Evolutionary conservation across 2,329 filamentous ascomycete species (phyloP).

Genomic region (Alternaria atra): DNA sequence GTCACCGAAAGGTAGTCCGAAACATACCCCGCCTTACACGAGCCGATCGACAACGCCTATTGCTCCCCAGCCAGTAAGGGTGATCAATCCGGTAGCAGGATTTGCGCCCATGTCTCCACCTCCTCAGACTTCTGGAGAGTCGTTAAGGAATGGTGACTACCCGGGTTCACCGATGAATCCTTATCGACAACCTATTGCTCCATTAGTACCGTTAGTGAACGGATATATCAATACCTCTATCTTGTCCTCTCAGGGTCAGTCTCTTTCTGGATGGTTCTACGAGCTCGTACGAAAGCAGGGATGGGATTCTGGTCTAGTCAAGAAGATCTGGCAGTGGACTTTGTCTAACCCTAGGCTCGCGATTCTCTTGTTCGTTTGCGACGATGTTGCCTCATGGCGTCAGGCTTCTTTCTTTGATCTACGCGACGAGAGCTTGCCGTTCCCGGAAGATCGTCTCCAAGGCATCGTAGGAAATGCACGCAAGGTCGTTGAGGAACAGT

Average conservation of each 20-base stretch:
- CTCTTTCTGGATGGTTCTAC: constrained; percentile 49
- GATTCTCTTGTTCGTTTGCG: constrained; percentile 50
- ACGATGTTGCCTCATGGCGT: constrained; percentile 51
- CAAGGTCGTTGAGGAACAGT: constrained; percentile 52
- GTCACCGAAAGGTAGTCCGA: constrained; percentile 49
- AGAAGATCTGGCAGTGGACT: constrained; percentile 53
- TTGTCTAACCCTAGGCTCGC: constrained; percentile 51
- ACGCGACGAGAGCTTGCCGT: constrained; percentile 50
- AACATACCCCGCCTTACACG: constrained; percentile 49
- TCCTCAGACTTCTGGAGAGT: constrained; percentile 40
- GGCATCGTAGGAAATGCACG: constrained; percentile 50
- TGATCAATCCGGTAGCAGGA: constrained; percentile 44
- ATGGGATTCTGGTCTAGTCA: constrained; percentile 45
- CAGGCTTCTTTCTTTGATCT: constrained; percentile 51
- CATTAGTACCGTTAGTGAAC: constrained; percentile 45
- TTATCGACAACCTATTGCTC: constrained; percentile 41
- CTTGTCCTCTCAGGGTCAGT: constrained; percentile 48
- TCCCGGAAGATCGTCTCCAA: constrained; percentile 48
- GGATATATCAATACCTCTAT: constrained; percentile 49
- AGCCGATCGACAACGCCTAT: constrained; percentile 51
- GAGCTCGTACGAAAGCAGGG: constrained; percentile 48
- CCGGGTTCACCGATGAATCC: constrained; percentile 46
- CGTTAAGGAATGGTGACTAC: constrained; percentile 40
- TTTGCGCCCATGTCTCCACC: constrained; percentile 48
- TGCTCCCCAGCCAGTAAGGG: constrained; percentile 48